Base-by-base conservation (phyloP, 106 monocot genomes). In the Allium fistulosum region DNA sequence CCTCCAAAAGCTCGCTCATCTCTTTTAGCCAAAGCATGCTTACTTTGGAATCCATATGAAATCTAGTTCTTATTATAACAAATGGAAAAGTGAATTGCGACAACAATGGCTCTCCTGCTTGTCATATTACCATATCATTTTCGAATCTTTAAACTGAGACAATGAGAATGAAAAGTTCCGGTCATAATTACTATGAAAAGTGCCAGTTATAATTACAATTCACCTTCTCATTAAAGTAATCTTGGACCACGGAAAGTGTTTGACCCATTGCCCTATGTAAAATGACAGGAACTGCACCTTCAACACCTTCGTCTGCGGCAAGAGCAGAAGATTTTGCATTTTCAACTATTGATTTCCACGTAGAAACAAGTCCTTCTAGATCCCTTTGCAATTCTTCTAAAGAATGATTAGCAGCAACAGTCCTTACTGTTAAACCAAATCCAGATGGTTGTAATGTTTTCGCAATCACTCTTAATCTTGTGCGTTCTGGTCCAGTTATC, bases 141-240 rank as follows among this genome's bases (percentile, higher is more conserved):
- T 37, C 37, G 37, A 37, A 37, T 37, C 37, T 37, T 37, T 37
- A 37, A 37, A 37, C 37, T 37, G 37, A 37, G 37, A 37, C 37
- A 37, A 37, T 37, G 37, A 37, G 5, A 37, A 5, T 5, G 37
- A 37, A 37, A 37, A 37, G 5, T 37, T 2, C 37, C 37, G 37
- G 37, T 4, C 5, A 37, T 37, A 37, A 37, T 37, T 37, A 37
- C 37, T 22, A 5, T 5, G 37, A 37, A 37, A 37, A 37, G 5
- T 37, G 37, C 37, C 37, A 5, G 37, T 4, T 37, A 37, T 37
- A 37, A 37, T 37, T 37, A 37, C 37, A 37, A 63, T 45, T 69
- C 49, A 96, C 96, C 88, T 92, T 96, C 49, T 96, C 88, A 82
- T 86, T 92, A 62, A 96, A 96, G 78, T 92, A 83, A 88, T 96